Base-by-base conservation (phyloP, 129 eudicot species). In the Sambucus nigra region DNA sequence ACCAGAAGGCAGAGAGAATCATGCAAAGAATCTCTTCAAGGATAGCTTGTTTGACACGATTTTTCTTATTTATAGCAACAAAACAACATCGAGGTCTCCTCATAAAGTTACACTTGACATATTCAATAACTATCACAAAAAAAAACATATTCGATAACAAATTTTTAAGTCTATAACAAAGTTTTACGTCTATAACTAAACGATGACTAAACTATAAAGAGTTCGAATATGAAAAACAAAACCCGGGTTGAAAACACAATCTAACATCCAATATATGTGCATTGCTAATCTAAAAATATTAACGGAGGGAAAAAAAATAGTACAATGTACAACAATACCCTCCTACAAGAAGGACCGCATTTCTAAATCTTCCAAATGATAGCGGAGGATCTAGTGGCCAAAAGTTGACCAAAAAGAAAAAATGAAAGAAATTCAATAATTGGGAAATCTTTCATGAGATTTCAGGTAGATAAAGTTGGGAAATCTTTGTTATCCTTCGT, bases 401-500 rank as follows among this genome's bases (percentile, higher is more conserved):
- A 14, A 38, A 5, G 31, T 17, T 47, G 12, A 16, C 7, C 10
- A 25, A 14, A 7, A 13, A 35, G 47, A n/a, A n/a, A n/a, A n/a
- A n/a, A n/a, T n/a, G n/a, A n/a, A n/a, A n/a, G n/a, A n/a, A n/a
- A n/a, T n/a, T n/a, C n/a, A n/a, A n/a, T n/a, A n/a, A n/a, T n/a
- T n/a, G n/a, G n/a, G n/a, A n/a, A n/a, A n/a, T n/a, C n/a, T n/a
- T n/a, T n/a, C n/a, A n/a, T n/a, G n/a, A n/a, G n/a, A n/a, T n/a
- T 24, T 79, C 74, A 79, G 42, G 26, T 38, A 25, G 88, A 66
- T 55, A 81, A 55, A n/a, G 95, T 92, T 6, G 92, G 95, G 58
- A 86, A 86, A 66, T 86, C 95, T 4, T 66, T 92, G 44, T 84
- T 70, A 57, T 80, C 84, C 65, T 69, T 84, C 44, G 80, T 54